Evolutionary conservation across 306 rosid species (phyloP).

Genomic region (Vigna nakashimae): DNA sequence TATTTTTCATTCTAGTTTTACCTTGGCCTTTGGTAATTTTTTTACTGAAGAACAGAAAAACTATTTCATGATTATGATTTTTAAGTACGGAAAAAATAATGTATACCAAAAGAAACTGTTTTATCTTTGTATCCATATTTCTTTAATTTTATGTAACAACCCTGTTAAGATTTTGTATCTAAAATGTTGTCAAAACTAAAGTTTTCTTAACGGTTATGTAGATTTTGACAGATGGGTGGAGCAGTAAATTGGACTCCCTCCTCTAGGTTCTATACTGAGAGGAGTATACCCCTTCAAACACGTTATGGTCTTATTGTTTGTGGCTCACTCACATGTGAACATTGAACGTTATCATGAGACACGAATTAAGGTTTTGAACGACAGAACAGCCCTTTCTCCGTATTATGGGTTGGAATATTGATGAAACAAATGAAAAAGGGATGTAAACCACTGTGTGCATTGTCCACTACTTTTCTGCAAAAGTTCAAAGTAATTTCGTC

Average conservation of each 20-base stretch:
- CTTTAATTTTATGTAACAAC: too few species aligned
- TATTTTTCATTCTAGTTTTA: conserved; percentile 40
- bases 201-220: neutral
- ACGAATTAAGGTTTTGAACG: conserved; percentile 34
- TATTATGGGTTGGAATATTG: conserved; percentile 38
- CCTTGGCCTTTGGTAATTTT: conserved; percentile 9
- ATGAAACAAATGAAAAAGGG: conserved; percentile 5
- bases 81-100: too few species aligned
- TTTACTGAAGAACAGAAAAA: too few species aligned
- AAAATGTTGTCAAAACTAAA: neutral
- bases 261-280: conserved; percentile 39
- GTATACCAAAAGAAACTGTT: too few species aligned
- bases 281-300: conserved; percentile 45
- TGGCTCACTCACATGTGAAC: conserved; percentile 35
- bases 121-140: too few species aligned
- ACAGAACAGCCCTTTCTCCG: conserved; percentile 32
- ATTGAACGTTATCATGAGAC: neutral
- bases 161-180: too few species aligned
- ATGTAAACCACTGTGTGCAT: neutral
- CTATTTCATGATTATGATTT: too few species aligned
- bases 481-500: conserved; percentile 53
- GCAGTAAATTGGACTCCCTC: conserved; percentile 42
- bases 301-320: conserved; percentile 1
- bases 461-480: conserved; percentile 35
- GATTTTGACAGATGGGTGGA: conserved; percentile 11